Evolutionary conservation across 768 basidiomycete genomes (phyloP).

Genomic region (Amanita brunnescens): DNA sequence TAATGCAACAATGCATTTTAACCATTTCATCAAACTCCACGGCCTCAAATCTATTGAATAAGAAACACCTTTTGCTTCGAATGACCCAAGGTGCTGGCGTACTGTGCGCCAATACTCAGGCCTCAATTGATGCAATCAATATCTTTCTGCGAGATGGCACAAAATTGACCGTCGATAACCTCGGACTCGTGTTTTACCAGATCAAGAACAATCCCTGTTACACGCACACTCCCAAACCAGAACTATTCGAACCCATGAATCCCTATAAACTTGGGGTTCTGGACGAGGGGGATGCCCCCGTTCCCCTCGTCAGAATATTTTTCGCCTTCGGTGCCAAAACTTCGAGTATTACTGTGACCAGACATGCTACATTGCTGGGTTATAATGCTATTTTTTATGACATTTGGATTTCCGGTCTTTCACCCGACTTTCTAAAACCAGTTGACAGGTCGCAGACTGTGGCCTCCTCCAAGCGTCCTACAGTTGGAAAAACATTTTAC

Average conservation of each 20-base stretch:
- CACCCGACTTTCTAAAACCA: constrained; percentile 2
- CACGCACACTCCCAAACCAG: neutral
- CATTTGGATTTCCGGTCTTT: constrained; percentile 7
- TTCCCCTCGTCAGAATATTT: constrained; percentile 18
- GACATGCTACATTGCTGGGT: neutral
- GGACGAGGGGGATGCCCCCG: neutral
- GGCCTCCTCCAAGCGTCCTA: constrained; percentile 6
- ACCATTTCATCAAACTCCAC: neutral
- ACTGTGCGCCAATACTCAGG: neutral
- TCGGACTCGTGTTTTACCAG: constrained; percentile 2
- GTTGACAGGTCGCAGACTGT: neutral
- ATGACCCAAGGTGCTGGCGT: neutral
- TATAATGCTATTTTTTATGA: constrained; percentile 11
- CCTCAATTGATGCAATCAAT: neutral
- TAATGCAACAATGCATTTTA: neutral
- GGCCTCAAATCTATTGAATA: constrained; percentile 10
- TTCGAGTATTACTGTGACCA: neutral
- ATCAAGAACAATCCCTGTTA: neutral
- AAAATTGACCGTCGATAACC: neutral
- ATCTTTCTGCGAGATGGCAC: neutral
- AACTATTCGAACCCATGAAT: constrained; percentile 1
- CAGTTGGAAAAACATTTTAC: constrained; percentile 9
- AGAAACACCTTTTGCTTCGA: constrained; percentile 10
- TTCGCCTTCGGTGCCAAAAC: constrained; percentile 14
- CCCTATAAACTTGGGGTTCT: neutral